Base-by-base conservation (phyloP, 257 asterid genomes). In the Solanum piurae region DNA sequence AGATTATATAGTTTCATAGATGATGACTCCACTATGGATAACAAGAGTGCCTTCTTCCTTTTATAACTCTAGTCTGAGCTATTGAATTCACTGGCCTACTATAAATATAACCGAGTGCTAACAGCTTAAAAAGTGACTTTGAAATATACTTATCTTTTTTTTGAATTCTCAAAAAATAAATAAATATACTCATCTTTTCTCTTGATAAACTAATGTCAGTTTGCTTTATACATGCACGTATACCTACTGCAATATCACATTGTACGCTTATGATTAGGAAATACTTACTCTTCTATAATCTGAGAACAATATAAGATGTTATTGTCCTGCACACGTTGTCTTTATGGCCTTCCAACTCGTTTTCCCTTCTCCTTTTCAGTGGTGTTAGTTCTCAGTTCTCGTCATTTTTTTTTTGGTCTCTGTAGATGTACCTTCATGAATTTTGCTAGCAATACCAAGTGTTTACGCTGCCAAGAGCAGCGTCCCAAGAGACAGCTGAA, bases 391-490 rank as follows among this genome's bases (percentile, higher is more conserved):
- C 72, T 62, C 64, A 69, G 58, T 82, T 18, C 69, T 44, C 6
- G 6, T 27, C 40, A 9, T 49, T 88, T 33, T 37, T 31, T 36
- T 75, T 49, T 40, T 16, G 49, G 88, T 83, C 66, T 85, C 69
- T 88, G 80, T 85, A 97, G 99, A 89, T 97, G 99, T 90, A 91
- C 92, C 62, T 94, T 90, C 86, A 92, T 97, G 97, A 95, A 97
- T 86, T 97, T 91, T 72, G 95, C 99, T 25, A 92, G 94, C 91
- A 95, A 94, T 40, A 73, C 75, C 73, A 90, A 91, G 87, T 97
- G 99, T 87, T 86, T 89, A 36, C 95, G 94, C 68, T 96, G 99
- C 89, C 91, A 90, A 86, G 93, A 60, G 86, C 89, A 91, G 52
- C 99, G 98, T 7, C 98, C 98, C 21, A 89, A 85, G 88, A 92